Evolutionary conservation across 805 yeast genomes (phyloP).

Genomic region (Ogataea thermomethanolica): DNA sequence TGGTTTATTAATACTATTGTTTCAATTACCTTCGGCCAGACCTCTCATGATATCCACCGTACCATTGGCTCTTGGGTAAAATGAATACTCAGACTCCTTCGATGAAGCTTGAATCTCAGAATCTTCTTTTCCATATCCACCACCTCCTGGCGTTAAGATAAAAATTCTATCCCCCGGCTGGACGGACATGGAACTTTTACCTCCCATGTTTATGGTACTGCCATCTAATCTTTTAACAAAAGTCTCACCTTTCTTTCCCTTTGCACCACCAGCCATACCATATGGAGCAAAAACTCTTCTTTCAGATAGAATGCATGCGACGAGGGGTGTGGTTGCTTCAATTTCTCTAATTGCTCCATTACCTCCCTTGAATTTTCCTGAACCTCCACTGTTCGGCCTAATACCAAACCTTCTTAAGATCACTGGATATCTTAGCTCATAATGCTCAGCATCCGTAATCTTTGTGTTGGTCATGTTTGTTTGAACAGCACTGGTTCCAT

Average conservation of each 20-base stretch:
- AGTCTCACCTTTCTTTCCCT: slow-evolving; percentile 38
- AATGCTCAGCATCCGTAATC: slow-evolving; percentile 51
- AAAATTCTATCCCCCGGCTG: slow-evolving; percentile 27
- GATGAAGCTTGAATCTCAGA: not conserved
- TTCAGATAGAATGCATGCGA: slow-evolving; percentile 36
- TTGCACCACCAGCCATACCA: slow-evolving; percentile 44
- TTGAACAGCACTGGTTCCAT: slow-evolving; percentile 47
- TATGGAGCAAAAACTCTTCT: slow-evolving; percentile 43
- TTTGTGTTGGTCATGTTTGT: slow-evolving; percentile 53
- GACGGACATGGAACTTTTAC: slow-evolving; percentile 25
- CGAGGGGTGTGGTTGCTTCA: slow-evolving; percentile 11
- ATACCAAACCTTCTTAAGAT: slow-evolving; percentile 42
- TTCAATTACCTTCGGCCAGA: slow-evolving; percentile 10
- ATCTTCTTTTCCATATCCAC: slow-evolving; percentile 34
- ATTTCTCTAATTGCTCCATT: slow-evolving; percentile 38
- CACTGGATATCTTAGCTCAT: slow-evolving; percentile 50
- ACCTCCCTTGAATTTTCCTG: slow-evolving; percentile 45
- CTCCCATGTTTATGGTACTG: slow-evolving; percentile 25
- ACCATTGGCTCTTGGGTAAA: slow-evolving; percentile 15
- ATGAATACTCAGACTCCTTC: not conserved
- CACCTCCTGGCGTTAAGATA: slow-evolving; percentile 33
- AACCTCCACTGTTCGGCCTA: slow-evolving; percentile 44
- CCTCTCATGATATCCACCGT: slow-evolving; percentile 14
- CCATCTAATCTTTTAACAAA: slow-evolving; percentile 17
- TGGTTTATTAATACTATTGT: too few species aligned